These are phyloP conservation scores for Bimuria novae-zelandiae DNA, from an alignment of 2,329 filamentous ascomycete genomes.

Conservation along the genomic window DNA sequence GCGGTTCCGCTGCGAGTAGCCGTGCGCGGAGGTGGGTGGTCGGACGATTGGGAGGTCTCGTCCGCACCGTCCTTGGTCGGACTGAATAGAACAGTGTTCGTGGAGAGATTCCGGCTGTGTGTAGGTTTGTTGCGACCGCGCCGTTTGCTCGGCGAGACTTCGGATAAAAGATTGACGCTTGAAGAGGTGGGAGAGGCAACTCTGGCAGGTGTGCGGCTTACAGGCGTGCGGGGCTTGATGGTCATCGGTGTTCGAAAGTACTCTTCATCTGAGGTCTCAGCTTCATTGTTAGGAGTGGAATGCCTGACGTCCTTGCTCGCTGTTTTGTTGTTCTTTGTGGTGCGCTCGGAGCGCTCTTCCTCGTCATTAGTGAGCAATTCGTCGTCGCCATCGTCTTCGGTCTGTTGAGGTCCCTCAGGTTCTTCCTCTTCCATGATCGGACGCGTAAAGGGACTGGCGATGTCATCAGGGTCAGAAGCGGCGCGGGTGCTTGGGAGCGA, in stretches of 20 bases:
- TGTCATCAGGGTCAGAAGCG: slow-evolving; percentile 60
- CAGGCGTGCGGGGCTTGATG: slow-evolving; percentile 32
- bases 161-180: slow-evolving; percentile 39
- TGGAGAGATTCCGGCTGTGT: slow-evolving; percentile 77
- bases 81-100: slow-evolving; percentile 83
- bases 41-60: slow-evolving; percentile 40
- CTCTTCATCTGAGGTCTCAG: slow-evolving; percentile 48
- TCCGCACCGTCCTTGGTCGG: slow-evolving; percentile 56
- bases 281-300: slow-evolving; percentile 31
- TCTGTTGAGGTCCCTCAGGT: slow-evolving; percentile 59
- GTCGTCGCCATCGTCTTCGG: slow-evolving; percentile 86
- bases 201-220: slow-evolving; percentile 24
- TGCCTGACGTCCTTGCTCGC: slow-evolving; percentile 37
- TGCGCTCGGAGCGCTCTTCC: slow-evolving; percentile 46
- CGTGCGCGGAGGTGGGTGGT: slow-evolving; percentile 35
- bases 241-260: slow-evolving; percentile 52
- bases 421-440: slow-evolving; percentile 54
- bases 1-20: slow-evolving; percentile 32
- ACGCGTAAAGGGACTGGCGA: slow-evolving; percentile 34
- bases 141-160: slow-evolving; percentile 37
- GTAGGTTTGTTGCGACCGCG: slow-evolving; percentile 32
- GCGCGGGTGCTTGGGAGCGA: slow-evolving; percentile 58
- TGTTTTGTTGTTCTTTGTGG: slow-evolving; percentile 20
- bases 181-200: slow-evolving; percentile 33
- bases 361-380: slow-evolving; percentile 79